Conservation (phyloP, 2,329 filamentous ascomycete species). For the Diaporthe batatas region DNA sequence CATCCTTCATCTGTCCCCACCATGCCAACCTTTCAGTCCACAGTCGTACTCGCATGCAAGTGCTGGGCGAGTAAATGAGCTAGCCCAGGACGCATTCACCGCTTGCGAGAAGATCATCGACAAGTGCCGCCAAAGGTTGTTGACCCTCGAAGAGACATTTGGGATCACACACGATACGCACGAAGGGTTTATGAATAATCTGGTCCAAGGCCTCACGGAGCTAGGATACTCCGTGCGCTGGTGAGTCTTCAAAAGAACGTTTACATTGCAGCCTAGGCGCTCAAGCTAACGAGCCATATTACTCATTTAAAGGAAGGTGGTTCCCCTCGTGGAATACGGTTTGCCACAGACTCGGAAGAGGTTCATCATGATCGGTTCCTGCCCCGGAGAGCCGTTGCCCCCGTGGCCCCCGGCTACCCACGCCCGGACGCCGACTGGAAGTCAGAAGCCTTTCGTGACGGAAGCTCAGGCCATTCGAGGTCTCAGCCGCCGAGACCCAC, state of each 20-base stretch:
- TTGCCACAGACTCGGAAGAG: constrained; percentile 64
- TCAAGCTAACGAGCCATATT: neutral
- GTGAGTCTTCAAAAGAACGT: constrained; percentile 48
- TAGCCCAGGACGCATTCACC: constrained; percentile 73
- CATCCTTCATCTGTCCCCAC: constrained; percentile 80
- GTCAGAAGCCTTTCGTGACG: constrained; percentile 57
- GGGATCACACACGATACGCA: constrained; percentile 71
- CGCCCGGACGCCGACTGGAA: constrained; percentile 47
- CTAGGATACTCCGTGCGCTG: constrained; percentile 79
- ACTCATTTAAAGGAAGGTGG: constrained; percentile 54
- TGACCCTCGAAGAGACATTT: constrained; percentile 84
- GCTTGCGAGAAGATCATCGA: constrained; percentile 68
- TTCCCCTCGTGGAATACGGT: constrained; percentile 66
- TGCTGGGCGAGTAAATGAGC: constrained; percentile 69
- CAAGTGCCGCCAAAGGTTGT: constrained; percentile 72
- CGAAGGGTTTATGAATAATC: constrained; percentile 65
- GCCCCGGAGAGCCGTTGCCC: constrained; percentile 79
- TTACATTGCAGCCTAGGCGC: neutral
- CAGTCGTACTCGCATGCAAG: constrained; percentile 70
- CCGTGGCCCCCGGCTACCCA: constrained; percentile 75
- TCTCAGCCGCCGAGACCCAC: constrained; percentile 48
- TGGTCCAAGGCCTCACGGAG: constrained; percentile 75
- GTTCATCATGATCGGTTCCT: constrained; percentile 69
- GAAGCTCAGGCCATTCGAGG: constrained; percentile 57
- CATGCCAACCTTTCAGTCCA: constrained; percentile 81